Evolutionary conservation across 2,329 filamentous ascomycete species (phyloP), one percentile per base, ranked within the genome.

Genomic region (Fusarium praegraminearum): DNA sequence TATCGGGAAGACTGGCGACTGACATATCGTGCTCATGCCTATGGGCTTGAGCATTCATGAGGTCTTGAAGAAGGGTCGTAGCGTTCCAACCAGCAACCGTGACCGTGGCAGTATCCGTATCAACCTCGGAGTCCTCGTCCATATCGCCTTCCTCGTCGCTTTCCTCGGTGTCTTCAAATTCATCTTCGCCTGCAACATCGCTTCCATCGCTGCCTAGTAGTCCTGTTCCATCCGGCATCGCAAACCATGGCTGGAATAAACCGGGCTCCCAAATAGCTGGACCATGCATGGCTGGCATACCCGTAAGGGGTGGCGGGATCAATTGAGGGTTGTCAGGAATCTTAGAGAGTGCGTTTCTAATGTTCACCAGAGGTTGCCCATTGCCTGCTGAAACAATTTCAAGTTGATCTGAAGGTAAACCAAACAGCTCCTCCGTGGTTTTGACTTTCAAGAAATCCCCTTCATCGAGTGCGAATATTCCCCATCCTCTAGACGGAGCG

Each of bases 391-490:
- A 60, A n/a, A 76, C 38, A 38, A 65, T 40, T 28, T 72, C 69
- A n/a, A 74, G 51, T 36, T 66, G 57, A 30, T 36, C 61, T 15
- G 68, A 41, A 8, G 73, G 57, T 11, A 76, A 46, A n/a, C 80
- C 80, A 36, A 81, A 67, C 20, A 81, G 69, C 33, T 81, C 76
- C 54, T 78, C 75, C n/a, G 75, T 62, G 22, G 74, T 75, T 22
- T 74, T 62, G 30, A 81, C 80, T 5, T 70, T 67, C 49, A 82
- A 72, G 65, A 87, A 87, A 61, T 78, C 80, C 53, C 77, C 80
- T 35, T 81, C 78, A 1, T 81, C 80, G 9, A 87, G 71, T 9
- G 83, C 79, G 41, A 86, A 73, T 12, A 86, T 79, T 9, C 85
- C 84, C 85, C 85, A 87, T 2, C 83, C 85, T 53, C 78, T 75